A percentile compares a stretch with the other conserved stretches of the same genome.
Conservation (phyloP, 257 asterid genomes). For the Solanum bulbocastanum region DNA sequence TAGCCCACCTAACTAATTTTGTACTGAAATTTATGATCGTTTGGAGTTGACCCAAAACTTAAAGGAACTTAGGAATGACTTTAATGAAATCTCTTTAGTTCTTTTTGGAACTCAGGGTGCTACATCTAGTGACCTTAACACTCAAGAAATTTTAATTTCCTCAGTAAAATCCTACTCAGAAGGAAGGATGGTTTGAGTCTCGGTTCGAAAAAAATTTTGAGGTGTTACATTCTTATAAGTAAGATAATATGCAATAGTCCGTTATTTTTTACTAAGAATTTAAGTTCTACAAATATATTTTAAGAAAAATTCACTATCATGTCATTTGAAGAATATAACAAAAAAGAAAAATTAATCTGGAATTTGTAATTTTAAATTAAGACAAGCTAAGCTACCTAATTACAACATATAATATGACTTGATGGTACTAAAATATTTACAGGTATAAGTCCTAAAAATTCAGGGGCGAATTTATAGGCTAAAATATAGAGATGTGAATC, state of each 20-base stretch:
- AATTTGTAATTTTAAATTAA: too few relatives aligned
- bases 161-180: too few relatives aligned
- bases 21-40: too few relatives aligned
- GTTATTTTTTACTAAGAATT: background rate
- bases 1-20: too few relatives aligned
- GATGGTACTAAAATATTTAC: background rate
- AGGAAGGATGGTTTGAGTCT: too few relatives aligned
- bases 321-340: background rate
- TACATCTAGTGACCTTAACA: too few relatives aligned
- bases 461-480: background rate
- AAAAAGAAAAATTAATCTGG: background rate
- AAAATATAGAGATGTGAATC: background rate
- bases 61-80: too few relatives aligned
- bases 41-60: too few relatives aligned
- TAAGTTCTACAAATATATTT: background rate
- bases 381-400: background rate
- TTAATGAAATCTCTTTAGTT: too few relatives aligned
- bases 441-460: background rate
- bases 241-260: background rate
- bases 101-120: too few relatives aligned
- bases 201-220: too few relatives aligned
- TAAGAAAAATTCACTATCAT: background rate
- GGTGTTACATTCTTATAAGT: background rate
- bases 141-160: too few relatives aligned
- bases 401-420: background rate